These are phyloP conservation scores for Mycosphaerella sp. DNA, from an alignment of 2,329 filamentous ascomycete species.

Conservation along the genomic window DNA sequence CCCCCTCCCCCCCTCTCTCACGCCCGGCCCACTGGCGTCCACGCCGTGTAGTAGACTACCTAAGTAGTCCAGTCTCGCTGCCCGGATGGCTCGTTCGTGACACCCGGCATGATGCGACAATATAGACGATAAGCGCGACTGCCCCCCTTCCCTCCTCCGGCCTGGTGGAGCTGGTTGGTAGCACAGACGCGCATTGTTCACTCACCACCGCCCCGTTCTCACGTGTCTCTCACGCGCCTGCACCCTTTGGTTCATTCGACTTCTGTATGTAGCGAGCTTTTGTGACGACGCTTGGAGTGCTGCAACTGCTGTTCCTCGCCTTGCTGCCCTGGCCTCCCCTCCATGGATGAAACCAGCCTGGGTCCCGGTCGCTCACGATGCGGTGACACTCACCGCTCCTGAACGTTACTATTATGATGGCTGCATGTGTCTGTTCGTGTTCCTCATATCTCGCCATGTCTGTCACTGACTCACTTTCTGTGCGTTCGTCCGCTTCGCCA, in stretches of 20 bases:
- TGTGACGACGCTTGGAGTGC: not conserved
- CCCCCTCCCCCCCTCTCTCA: too few relatives aligned
- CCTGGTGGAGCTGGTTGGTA: not conserved
- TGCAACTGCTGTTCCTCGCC: not conserved
- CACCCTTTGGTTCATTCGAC: constrained; percentile 6
- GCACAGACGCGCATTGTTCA: constrained; percentile 9
- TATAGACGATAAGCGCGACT: too few relatives aligned
- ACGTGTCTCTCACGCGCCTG: constrained; percentile 13
- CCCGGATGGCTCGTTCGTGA: too few relatives aligned
- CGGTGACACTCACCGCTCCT: constrained; percentile 18
- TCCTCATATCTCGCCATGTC: constrained; percentile 6
- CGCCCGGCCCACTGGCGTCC: too few relatives aligned
- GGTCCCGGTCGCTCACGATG: constrained; percentile 13
- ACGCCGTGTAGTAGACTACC: too few relatives aligned
- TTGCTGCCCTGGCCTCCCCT: constrained; percentile 2
- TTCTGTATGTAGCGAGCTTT: not conserved
- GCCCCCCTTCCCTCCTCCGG: too few relatives aligned
- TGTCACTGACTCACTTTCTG: not conserved
- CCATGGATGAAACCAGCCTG: constrained; percentile 9
- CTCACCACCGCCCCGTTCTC: constrained; percentile 4
- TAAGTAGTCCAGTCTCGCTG: too few relatives aligned
- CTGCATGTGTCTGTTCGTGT: constrained; percentile 4
- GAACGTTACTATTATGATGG: not conserved
- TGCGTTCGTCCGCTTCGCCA: constrained; percentile 2
- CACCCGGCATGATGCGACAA: too few relatives aligned